Conservation (phyloP, 257 asterid genomes). For the Solanum arcanum region DNA sequence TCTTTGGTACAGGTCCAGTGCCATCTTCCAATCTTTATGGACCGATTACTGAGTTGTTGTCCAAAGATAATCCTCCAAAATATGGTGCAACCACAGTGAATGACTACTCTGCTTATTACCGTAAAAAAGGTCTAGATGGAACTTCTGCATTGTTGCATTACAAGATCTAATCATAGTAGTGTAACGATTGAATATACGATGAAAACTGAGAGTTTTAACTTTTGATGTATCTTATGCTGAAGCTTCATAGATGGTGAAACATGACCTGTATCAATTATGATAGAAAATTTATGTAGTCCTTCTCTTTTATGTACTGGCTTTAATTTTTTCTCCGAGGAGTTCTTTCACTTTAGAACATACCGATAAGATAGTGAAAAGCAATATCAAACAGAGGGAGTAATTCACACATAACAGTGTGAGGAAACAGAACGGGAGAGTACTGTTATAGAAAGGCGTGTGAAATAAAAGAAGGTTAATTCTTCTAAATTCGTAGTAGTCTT, state of each 20-base stretch:
- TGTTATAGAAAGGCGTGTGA: background rate
- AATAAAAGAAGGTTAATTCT: background rate
- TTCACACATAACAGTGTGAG: too few relatives aligned
- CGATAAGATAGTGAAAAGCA: too few relatives aligned
- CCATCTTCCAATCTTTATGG: slow-evolving; percentile 29
- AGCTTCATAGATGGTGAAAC: too few relatives aligned
- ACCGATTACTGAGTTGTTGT: slow-evolving; percentile 44
- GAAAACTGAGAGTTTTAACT: background rate
- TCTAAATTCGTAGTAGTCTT: background rate
- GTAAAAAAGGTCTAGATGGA: slow-evolving; percentile 47
- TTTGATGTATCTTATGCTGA: background rate
- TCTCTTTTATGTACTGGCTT: too few relatives aligned
- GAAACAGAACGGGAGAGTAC: background rate
- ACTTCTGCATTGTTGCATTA: slow-evolving; percentile 33
- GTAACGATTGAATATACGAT: background rate
- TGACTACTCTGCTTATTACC: slow-evolving; percentile 19
- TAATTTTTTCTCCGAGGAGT: too few relatives aligned
- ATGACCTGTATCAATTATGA: too few relatives aligned
- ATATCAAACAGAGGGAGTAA: too few relatives aligned
- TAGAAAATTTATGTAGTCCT: too few relatives aligned
- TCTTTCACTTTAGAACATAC: too few relatives aligned
- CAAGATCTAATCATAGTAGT: slow-evolving; percentile 15
- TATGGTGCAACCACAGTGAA: slow-evolving; percentile 42
- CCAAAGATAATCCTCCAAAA: slow-evolving; percentile 42
- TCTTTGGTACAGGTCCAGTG: slow-evolving; percentile 27